Percentiles rank a stretch among this genome's conserved stretches.
phyloP scores from a whole-genome alignment of 371 early-diverging fungal genomes.

The Coemansia sp. region DNA sequence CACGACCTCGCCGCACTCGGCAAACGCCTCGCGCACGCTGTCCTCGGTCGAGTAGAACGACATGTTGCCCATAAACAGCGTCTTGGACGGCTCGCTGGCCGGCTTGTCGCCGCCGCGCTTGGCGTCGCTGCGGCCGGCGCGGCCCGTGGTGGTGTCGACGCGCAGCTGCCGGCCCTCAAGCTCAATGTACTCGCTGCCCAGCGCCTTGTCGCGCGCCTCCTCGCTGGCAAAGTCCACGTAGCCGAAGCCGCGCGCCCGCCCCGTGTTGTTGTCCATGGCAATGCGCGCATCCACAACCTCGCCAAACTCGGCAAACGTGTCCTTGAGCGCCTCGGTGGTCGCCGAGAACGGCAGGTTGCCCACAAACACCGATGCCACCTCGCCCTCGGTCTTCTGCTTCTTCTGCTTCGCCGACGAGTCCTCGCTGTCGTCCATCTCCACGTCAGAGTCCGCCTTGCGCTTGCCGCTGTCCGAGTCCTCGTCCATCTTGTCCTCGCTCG shows the following conservation, averaged over 20 bases:
- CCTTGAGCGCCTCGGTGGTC: conserved; percentile 66
- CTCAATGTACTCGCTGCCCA: conserved; percentile 17
- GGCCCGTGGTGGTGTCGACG: conserved; percentile 66
- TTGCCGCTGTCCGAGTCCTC: conserved; percentile 10
- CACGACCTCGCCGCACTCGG: conserved; percentile 71
- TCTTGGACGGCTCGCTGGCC: conserved; percentile 58
- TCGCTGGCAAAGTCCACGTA: conserved; percentile 67
- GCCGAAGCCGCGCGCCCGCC: conserved; percentile 79
- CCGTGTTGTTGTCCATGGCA: conserved; percentile 72
- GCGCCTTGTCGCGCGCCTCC: conserved; percentile 49
- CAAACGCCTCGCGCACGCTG: conserved; percentile 91
- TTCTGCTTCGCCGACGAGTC: conserved; percentile 11
- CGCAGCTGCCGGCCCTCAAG: conserved; percentile 53
- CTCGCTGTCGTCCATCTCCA: conserved; percentile 9
- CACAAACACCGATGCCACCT: conserved; percentile 75
- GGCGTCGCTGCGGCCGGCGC: conserved; percentile 51
- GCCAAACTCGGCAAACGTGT: conserved; percentile 73
- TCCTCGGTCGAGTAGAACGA: conserved; percentile 97
- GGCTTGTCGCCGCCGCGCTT: conserved; percentile 1
- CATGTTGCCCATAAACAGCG: conserved; percentile 96
- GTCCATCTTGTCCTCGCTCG: background rate
- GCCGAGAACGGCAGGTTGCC: conserved; percentile 92
- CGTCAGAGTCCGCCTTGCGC: conserved; percentile 10
- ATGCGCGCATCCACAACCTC: conserved; percentile 69
- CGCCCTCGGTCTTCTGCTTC: conserved; percentile 50